Conservation (phyloP, 805 yeast genomes). For the Nakazawaea wyomingensis region DNA sequence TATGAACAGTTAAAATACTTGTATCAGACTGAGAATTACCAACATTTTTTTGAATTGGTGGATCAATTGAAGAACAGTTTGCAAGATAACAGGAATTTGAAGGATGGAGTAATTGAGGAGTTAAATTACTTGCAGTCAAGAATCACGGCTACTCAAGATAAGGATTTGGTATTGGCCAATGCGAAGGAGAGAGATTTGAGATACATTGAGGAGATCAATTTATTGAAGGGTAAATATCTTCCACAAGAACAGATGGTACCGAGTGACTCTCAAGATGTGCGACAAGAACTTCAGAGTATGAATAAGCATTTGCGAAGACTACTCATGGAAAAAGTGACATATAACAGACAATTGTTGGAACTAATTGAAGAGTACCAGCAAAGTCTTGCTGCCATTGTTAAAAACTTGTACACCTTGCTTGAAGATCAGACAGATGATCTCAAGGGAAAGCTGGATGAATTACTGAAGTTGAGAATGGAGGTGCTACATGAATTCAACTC, state of each 20-base stretch:
- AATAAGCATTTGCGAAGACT: constrained; percentile 1
- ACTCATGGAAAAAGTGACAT: constrained; percentile 7
- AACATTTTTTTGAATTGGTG: constrained; percentile 8
- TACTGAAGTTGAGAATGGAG: neutral
- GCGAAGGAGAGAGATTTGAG: neutral
- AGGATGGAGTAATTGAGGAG: constrained; percentile 9
- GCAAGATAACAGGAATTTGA: constrained; percentile 9
- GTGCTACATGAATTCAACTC: constrained; percentile 3
- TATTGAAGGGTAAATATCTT: neutral
- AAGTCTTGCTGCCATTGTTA: constrained; percentile 8
- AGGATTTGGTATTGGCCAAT: neutral
- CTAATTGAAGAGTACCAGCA: constrained; percentile 13
- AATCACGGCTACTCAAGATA: neutral
- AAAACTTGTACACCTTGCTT: constrained; percentile 4
- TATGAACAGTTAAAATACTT: constrained; percentile 12
- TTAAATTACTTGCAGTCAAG: constrained; percentile 5
- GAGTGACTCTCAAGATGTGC: neutral
- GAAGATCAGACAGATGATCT: constrained; percentile 1
- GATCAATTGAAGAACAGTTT: constrained; percentile 6
- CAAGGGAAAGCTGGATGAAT: constrained; percentile 2
- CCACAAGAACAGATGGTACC: neutral
- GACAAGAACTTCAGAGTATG: neutral
- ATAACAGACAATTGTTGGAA: constrained; percentile 8
- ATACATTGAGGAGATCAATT: neutral
- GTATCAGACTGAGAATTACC: constrained; percentile 14